Evolutionary conservation across 306 rosid genomes (phyloP).

Genomic region (Clitoria ternatea): DNA sequence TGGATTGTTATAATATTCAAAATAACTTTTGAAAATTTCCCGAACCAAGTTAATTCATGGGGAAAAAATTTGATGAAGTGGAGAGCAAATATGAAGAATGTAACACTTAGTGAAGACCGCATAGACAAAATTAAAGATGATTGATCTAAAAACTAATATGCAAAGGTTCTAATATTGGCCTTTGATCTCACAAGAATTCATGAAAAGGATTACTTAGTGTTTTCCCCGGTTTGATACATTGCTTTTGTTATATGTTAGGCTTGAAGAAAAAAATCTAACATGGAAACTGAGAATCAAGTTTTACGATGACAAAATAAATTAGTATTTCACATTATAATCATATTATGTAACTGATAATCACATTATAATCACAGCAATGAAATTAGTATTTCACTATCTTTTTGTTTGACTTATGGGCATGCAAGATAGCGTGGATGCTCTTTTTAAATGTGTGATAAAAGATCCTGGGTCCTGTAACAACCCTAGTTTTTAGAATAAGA

Average conservation of each 20-base stretch:
- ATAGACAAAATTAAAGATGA: slow-evolving; percentile 76
- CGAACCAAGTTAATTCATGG: slow-evolving; percentile 68
- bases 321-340: slow-evolving; percentile 13
- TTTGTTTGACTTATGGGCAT: too few species aligned
- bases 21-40: slow-evolving; percentile 24
- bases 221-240: slow-evolving; percentile 19
- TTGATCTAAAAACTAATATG: slow-evolving; percentile 73
- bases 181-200: slow-evolving; percentile 10
- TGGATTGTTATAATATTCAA: slow-evolving; percentile 3
- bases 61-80: slow-evolving; percentile 66
- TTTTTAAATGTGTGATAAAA: slow-evolving; percentile 52
- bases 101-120: slow-evolving; percentile 64
- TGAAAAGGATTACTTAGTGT: slow-evolving; percentile 3
- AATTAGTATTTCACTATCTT: too few species aligned
- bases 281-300: slow-evolving; percentile 79
- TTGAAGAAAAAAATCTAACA: slow-evolving; percentile 80
- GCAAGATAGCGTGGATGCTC: slow-evolving; percentile 82
- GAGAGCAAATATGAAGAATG: slow-evolving; percentile 49
- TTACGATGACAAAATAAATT: slow-evolving; percentile 52
- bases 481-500: too few species aligned
- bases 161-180: slow-evolving; percentile 53
- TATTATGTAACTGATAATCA: too few species aligned
- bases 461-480: slow-evolving; percentile 79
- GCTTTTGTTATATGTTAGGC: slow-evolving; percentile 44
- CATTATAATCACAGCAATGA: too few species aligned